Base-by-base conservation (phyloP, 768 basidiomycete genomes). In the Pisolithus orientalis region DNA sequence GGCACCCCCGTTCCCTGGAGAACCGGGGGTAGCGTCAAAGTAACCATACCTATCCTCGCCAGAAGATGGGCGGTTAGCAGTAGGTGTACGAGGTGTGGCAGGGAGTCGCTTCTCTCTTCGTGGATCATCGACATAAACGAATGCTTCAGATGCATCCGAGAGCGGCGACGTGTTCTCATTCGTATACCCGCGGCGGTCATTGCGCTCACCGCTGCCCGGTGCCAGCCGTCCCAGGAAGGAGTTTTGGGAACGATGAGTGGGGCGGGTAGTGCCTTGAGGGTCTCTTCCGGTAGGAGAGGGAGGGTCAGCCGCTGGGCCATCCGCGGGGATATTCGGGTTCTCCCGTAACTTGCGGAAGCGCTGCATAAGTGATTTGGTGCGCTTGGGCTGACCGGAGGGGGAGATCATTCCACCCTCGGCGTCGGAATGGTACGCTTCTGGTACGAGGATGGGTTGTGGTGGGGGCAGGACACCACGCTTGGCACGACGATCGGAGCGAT, bases 341-440 rank as follows among this genome's bases (percentile, higher is more conserved):
- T 92, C 90, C 34, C 90, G 83, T 88, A 92, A 91, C 69, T 83
- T 88, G 53, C 87, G 83, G 64, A 94, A 87, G 51, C 90, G 86
- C 44, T 92, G 86, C 80, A 93, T 92, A 57, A 94, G 72, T 13
- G 87, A 90, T 68, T 83, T 90, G 58, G 80, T 81, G 28, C 90
- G 85, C 65, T 85, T 87, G 8, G 85, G 80, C 37, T 72, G 70
- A 10, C 68, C 71, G 0, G 68, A 69, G 21, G 77, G 75, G 6
- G 80, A 74, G 6, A 73, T 74, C 14, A 69, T 63, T 8, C 65
- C 57, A 9, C 63, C 52, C 52, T 75, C 54, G 47, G 76, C 66
- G 53, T 70, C 61, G 52, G 69, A 61, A 37, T 73, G 69, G 54
- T 70, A 56, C 28, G 71, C 62, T 25, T 85, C 84, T 9, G 82